Conservation (phyloP, 352 stramenopile species). For the Salisapilia sapeloensis region DNA sequence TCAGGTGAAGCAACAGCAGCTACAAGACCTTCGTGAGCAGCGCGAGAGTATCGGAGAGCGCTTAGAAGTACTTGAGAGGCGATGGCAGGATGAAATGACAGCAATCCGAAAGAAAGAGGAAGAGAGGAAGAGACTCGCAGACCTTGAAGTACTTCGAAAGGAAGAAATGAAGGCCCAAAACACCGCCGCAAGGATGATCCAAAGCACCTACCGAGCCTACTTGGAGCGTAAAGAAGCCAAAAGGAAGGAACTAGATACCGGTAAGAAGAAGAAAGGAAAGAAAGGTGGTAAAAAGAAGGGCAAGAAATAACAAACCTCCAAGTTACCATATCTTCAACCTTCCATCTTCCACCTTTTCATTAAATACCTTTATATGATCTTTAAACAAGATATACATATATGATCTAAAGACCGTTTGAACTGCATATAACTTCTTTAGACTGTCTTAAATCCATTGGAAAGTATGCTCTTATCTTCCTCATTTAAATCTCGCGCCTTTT, state of each 20-base stretch:
- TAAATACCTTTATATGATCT: too few species aligned
- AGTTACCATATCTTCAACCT: too few species aligned
- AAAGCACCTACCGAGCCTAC: constrained; percentile 31
- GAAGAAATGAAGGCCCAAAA: constrained; percentile 56
- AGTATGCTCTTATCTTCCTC: too few species aligned
- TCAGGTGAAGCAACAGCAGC: constrained; percentile 45
- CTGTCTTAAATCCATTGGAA: too few species aligned
- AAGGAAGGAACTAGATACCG: constrained; percentile 27
- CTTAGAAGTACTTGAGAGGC: constrained; percentile 45
- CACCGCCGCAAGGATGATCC: constrained; percentile 47
- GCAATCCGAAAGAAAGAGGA: constrained; percentile 55
- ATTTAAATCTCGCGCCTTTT: too few species aligned
- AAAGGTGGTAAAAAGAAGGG: constrained; percentile 41
- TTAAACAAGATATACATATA: too few species aligned
- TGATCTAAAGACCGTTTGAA: too few species aligned
- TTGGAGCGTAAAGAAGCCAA: constrained; percentile 32
- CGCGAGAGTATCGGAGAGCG: constrained; percentile 33
- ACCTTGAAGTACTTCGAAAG: constrained; percentile 41
- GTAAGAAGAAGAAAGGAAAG: constrained; percentile 41
- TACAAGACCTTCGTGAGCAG: constrained; percentile 35
- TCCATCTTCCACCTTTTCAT: too few species aligned
- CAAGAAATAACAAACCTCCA: constrained; percentile 13
- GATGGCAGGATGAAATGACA: constrained; percentile 56
- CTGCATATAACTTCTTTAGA: too few species aligned
- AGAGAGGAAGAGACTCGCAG: constrained; percentile 41